Evolutionary conservation across 768 basidiomycete genomes (phyloP).

Genomic region (Amanita fuliginea): DNA sequence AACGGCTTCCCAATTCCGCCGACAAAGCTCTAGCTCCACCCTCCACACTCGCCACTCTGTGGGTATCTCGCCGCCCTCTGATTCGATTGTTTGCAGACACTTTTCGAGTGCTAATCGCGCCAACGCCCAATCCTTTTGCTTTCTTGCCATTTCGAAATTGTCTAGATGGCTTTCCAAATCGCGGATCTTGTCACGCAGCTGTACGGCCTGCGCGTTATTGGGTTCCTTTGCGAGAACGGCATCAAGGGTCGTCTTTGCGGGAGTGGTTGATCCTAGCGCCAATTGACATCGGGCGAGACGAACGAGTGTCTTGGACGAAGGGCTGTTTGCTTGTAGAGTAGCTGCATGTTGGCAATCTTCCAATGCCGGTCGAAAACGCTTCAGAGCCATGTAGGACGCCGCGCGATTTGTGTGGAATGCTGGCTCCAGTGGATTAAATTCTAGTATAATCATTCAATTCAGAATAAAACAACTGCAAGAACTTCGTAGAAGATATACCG

Average conservation of each 20-base stretch:
- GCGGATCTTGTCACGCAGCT: slow-evolving; percentile 50
- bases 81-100: slow-evolving; percentile 61
- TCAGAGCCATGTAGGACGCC: slow-evolving; percentile 74
- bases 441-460: slow-evolving; percentile 17
- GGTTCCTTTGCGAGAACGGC: slow-evolving; percentile 52
- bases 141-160: slow-evolving; percentile 46
- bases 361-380: slow-evolving; percentile 64
- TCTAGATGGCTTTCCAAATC: slow-evolving; percentile 56
- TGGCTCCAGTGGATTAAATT: slow-evolving; percentile 53
- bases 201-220: slow-evolving; percentile 43
- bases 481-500: slow-evolving; percentile 24
- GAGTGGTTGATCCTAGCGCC: slow-evolving; percentile 58
- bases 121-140: slow-evolving; percentile 62
- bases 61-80: slow-evolving; percentile 67
- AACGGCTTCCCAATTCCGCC: slow-evolving; percentile 67
- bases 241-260: slow-evolving; percentile 60
- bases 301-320: slow-evolving; percentile 68
- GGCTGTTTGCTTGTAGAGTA: slow-evolving; percentile 46
- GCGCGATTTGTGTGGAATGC: slow-evolving; percentile 80
- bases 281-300: slow-evolving; percentile 80
- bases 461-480: neutral
- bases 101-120: slow-evolving; percentile 74
- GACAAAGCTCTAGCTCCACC: slow-evolving; percentile 66
- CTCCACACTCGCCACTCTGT: slow-evolving; percentile 74
- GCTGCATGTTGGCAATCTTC: slow-evolving; percentile 72